Evolutionary conservation across 371 early-diverging fungal species (phyloP), one percentile per base, ranked within the genome.

Genomic region (Mucor irregularis): DNA sequence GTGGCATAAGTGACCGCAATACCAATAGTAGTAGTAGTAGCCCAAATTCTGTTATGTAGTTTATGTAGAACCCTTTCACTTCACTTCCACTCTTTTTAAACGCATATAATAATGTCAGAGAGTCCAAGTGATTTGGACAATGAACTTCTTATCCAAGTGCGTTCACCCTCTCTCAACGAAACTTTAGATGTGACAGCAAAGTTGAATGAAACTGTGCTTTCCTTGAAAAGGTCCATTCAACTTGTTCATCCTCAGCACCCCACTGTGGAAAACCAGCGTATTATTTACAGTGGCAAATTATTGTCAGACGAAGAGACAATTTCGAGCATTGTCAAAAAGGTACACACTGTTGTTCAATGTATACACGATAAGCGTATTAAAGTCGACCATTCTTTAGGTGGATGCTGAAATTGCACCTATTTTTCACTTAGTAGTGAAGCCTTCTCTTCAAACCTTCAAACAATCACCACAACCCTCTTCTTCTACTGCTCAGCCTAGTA

Each of bases 351-450:
- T 11, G 16, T 22, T 2, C 6, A 38, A 35, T 4, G 14, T 11
- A n/a, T 19, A 9, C 9, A 10, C 24, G 30, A 7, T 34, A n/a
- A 38, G 10, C 35, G 13, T 28, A 4, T 49, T 49, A 49, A 46
- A 28, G 9, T 40, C 9, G 38, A 19, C 30, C 19, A 10, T 46
- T 34, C 17, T 19, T 2, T 49, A 57, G 57, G 45, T 30, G 38
- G 50, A 61, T 4, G 46, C 38, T n/a, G 51, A 56, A 21, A 39
- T 45, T 3, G 22, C 24, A 9, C 74, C 73, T 16, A 76, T 65
- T 3, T 70, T 79, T 34, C 79, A 79, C 53, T 61, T 79, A 24
- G 79, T 79, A 2, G 74, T 76, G 24, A 79, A 79, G 45, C 74
- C 76, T 42, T 66, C 70, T 0, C 19, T 57, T n/a, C 30, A 43